Conservation (phyloP, 805 yeast genomes). For the Candida schatavii region DNA sequence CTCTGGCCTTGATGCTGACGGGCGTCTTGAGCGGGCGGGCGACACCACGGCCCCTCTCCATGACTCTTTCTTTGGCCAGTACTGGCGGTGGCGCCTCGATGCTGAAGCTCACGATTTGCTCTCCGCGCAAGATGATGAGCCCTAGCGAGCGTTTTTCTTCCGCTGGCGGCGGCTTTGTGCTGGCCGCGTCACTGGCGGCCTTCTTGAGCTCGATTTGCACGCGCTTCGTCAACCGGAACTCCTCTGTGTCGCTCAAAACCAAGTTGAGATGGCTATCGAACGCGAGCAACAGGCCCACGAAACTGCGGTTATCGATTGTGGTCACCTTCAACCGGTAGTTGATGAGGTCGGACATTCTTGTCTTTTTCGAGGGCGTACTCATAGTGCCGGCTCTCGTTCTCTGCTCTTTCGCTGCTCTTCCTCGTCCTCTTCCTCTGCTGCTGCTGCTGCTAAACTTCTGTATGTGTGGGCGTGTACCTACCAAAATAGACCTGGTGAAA, state of each 20-base stretch:
- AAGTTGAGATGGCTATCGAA: conserved; percentile 89
- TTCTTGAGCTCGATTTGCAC: conserved; percentile 39
- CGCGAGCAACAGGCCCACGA: conserved; percentile 78
- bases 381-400: too few relatives aligned
- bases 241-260: conserved; percentile 82
- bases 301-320: conserved; percentile 73
- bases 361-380: conserved; percentile 29
- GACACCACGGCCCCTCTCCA: conserved; percentile 24
- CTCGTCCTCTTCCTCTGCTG: too few relatives aligned
- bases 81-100: conserved; percentile 63
- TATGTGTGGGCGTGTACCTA: not conserved
- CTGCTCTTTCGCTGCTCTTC: too few relatives aligned
- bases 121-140: conserved; percentile 82
- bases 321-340: conserved; percentile 71
- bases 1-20: conserved; percentile 23
- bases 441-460: too few relatives aligned
- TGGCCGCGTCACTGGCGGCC: conserved; percentile 18
- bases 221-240: conserved; percentile 69
- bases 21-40: conserved; percentile 36
- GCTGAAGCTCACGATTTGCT: conserved; percentile 69
- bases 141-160: conserved; percentile 80
- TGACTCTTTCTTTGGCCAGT: conserved; percentile 29
- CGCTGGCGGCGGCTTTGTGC: conserved; percentile 19
- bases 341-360: conserved; percentile 61
- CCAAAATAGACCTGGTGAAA: not conserved